Percentiles rank a stretch among this genome's conserved stretches.
phyloP scores from a whole-genome alignment of 1,139 yeast genomes.

The Candida frijolesensis region DNA sequence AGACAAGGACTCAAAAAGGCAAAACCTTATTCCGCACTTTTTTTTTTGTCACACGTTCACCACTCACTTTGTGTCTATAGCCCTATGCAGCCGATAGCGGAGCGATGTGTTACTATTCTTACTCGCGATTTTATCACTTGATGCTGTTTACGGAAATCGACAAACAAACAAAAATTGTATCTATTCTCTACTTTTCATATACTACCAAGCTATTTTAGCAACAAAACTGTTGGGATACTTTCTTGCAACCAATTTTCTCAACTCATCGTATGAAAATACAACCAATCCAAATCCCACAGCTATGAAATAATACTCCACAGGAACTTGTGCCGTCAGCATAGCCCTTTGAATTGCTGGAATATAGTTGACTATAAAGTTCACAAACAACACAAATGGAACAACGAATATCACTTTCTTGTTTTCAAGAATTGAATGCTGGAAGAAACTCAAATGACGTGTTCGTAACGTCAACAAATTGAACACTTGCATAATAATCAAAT shows the following conservation, averaged over 20 bases:
- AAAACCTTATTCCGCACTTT: background rate
- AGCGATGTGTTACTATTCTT: background rate
- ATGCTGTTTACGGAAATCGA: background rate
- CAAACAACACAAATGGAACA: constrained; percentile 39
- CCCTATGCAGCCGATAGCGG: background rate
- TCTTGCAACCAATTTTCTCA: constrained; percentile 42
- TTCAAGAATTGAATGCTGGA: constrained; percentile 35
- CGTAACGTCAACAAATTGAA: constrained; percentile 51
- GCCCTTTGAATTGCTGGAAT: constrained; percentile 44
- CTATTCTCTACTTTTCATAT: too few relatives aligned
- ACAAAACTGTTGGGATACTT: constrained; percentile 36
- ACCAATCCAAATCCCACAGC: constrained; percentile 49
- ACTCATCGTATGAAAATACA: constrained; percentile 44
- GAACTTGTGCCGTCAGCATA: constrained; percentile 42
- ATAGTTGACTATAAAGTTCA: constrained; percentile 49
- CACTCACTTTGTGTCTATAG: background rate
- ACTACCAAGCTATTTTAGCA: constrained; percentile 46
- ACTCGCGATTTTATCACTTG: background rate
- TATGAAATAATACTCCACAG: constrained; percentile 51
- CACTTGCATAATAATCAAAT: constrained; percentile 52
- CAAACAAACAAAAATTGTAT: background rate
- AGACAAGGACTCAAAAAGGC: background rate
- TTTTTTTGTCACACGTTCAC: background rate
- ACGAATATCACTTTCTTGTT: constrained; percentile 35
- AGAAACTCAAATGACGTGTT: constrained; percentile 45